Evolutionary conservation across 768 basidiomycete species (phyloP).

Genomic region (Serpula lacrymans): DNA sequence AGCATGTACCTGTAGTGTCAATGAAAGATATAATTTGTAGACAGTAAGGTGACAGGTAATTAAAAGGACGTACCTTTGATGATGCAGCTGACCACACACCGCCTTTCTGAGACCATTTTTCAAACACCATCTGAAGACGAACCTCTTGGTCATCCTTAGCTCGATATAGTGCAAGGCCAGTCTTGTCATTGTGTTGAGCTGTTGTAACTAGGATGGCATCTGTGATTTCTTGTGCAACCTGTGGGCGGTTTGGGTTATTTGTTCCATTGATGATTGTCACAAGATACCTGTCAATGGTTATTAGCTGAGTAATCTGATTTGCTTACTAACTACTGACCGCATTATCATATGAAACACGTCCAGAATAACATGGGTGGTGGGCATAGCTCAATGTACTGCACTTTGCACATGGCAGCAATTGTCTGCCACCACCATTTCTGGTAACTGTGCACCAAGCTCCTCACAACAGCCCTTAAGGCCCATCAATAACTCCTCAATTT

Average conservation of each 20-base stretch:
- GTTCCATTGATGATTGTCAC: conserved; percentile 7
- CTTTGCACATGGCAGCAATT: conserved; percentile 18
- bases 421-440: conserved; percentile 12
- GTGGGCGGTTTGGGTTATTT: conserved; percentile 5
- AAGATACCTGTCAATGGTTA: conserved; percentile 7
- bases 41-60: neutral
- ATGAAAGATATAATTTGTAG: no score
- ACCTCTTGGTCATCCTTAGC: conserved; percentile 12
- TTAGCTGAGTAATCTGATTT: neutral
- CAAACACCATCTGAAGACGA: conserved; percentile 7
- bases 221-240: conserved; percentile 9
- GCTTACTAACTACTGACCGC: conserved; percentile 8
- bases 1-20: conserved; percentile 19
- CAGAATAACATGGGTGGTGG: neutral
- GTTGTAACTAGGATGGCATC: conserved; percentile 8
- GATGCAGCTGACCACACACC: conserved; percentile 19
- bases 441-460: conserved; percentile 5
- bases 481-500: conserved; percentile 11
- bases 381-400: conserved; percentile 7
- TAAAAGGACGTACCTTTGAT: conserved; percentile 9
- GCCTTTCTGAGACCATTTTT: conserved; percentile 11
- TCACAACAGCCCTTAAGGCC: conserved; percentile 9
- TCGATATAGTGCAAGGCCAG: conserved; percentile 15
- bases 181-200: conserved; percentile 3
- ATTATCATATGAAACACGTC: conserved; percentile 19